Percentiles rank a stretch among this genome's conserved stretches.
These are phyloP conservation scores for Talaromyces sp. DNA, from an alignment of 2,329 filamentous ascomycete species.

Conservation along the genomic window DNA sequence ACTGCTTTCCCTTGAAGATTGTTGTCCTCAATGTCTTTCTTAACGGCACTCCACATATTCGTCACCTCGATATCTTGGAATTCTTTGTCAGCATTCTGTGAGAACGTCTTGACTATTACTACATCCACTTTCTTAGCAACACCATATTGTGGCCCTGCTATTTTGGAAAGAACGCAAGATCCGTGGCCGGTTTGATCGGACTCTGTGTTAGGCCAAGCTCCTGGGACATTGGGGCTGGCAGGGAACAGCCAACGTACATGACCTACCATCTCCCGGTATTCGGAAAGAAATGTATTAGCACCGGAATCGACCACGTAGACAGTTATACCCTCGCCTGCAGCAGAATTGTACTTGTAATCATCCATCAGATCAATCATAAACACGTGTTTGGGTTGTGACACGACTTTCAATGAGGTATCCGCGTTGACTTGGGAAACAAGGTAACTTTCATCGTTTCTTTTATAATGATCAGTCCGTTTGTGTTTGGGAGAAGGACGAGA, in stretches of 20 bases:
- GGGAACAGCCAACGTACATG: background rate
- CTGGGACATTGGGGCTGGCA: background rate
- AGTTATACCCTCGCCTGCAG: background rate
- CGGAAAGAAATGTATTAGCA: background rate
- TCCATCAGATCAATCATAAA: background rate
- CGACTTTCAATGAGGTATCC: background rate
- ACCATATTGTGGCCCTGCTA: background rate
- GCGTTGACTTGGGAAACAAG: background rate
- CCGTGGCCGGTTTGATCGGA: background rate
- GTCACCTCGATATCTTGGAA: no score
- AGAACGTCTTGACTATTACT: background rate
- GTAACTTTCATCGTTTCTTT: background rate
- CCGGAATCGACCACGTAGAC: constrained; percentile 1
- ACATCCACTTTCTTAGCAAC: constrained; percentile 1
- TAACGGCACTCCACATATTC: background rate
- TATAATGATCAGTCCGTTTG: background rate
- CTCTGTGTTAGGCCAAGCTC: background rate
- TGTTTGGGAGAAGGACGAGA: no score
- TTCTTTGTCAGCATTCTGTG: background rate
- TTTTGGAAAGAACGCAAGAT: background rate
- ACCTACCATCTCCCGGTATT: background rate
- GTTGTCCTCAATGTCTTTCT: background rate
- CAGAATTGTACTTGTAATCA: background rate
- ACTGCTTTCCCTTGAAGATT: background rate
- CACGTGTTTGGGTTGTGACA: background rate